Percentiles rank a stretch among this genome's conserved stretches.
phyloP scores from a whole-genome alignment of 2,329 filamentous ascomycete species.

The Waltergamsia citrina region DNA sequence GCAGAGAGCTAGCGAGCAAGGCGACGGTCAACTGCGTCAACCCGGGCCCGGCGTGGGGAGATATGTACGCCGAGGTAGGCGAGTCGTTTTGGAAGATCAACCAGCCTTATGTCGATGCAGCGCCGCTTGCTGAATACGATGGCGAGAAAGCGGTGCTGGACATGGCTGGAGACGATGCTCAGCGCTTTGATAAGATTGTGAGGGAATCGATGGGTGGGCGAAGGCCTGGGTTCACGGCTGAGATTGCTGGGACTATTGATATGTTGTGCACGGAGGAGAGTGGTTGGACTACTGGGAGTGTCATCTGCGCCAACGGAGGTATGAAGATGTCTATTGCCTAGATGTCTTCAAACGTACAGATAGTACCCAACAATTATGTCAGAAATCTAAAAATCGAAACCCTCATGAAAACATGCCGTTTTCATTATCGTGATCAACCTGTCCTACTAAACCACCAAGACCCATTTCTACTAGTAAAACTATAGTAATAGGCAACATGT shows the following conservation, averaged over 20 bases:
- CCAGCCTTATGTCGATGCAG: constrained; percentile 25
- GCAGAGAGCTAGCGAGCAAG: constrained; percentile 42
- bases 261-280: constrained; percentile 61
- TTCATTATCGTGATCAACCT: no score
- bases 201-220: constrained; percentile 21
- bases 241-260: constrained; percentile 60
- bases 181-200: constrained; percentile 21
- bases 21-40: constrained; percentile 49
- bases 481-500: no score
- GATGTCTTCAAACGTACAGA: background rate
- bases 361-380: background rate
- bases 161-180: constrained; percentile 13
- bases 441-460: no score
- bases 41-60: constrained; percentile 44
- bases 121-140: constrained; percentile 22
- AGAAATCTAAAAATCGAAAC: background rate
- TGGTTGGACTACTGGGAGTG: constrained; percentile 60
- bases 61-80: constrained; percentile 35
- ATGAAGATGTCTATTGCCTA: constrained; percentile 20
- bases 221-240: constrained; percentile 27
- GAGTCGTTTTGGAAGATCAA: constrained; percentile 24
- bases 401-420: no score
- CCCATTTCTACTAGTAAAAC: no score
- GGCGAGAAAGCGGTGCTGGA: constrained; percentile 19
- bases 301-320: constrained; percentile 54